phyloP scores from a whole-genome alignment of 2,329 filamentous ascomycete species.

The Talaromyces sp. region DNA sequence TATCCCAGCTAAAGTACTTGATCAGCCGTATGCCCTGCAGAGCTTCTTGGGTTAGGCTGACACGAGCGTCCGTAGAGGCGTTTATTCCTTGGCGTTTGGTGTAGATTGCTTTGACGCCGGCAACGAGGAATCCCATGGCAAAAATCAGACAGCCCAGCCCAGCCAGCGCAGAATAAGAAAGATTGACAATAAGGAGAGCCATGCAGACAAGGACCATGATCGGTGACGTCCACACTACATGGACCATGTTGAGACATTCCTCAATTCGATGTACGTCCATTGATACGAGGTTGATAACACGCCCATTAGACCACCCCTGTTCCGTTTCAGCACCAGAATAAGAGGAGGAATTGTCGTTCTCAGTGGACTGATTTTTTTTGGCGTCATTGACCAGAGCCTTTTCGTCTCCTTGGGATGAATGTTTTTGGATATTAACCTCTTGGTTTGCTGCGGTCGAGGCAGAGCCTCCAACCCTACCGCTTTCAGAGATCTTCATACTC shows the following conservation, averaged over 20 bases:
- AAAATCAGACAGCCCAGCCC: neutral
- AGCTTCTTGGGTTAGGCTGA: constrained; percentile 3
- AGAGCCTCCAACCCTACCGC: neutral
- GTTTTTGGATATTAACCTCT: neutral
- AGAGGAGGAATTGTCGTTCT: neutral
- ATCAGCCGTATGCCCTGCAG: constrained; percentile 5
- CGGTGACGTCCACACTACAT: constrained; percentile 4
- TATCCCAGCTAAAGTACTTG: constrained; percentile 12
- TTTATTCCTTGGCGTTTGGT: neutral
- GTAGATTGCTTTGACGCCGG: neutral
- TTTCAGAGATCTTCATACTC: constrained; percentile 5
- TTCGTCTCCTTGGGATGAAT: neutral
- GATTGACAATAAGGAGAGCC: constrained; percentile 8
- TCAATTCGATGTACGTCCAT: constrained; percentile 5
- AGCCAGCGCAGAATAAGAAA: constrained; percentile 2
- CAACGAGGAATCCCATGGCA: neutral
- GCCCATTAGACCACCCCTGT: constrained; percentile 11
- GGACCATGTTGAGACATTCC: neutral
- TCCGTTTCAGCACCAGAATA: neutral
- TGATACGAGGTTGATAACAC: constrained; percentile 8
- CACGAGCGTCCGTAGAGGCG: constrained; percentile 1
- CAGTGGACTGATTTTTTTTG: neutral
- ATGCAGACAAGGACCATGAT: constrained; percentile 1
- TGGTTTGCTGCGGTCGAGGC: neutral
- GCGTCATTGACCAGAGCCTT: neutral